Percentiles rank a stretch among this genome's conserved stretches.
Evolutionary conservation across 495 filamentous ascomycete genomes (phyloP).

Genomic region (Tetracladium marchalianum): DNA sequence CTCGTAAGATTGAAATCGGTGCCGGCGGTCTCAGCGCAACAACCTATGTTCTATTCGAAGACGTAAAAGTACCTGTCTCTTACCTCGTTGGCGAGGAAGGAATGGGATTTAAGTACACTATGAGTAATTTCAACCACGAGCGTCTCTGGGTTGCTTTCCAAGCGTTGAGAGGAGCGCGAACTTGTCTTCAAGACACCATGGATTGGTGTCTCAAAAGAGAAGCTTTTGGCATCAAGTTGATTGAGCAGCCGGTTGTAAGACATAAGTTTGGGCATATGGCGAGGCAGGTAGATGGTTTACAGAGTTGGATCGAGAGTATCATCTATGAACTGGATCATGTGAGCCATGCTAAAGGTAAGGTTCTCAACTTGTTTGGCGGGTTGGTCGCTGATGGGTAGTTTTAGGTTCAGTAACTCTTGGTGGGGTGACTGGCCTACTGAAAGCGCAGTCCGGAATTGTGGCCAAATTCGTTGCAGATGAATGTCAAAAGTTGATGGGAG

Average conservation of each 20-base stretch:
- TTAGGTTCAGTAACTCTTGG: constrained; percentile 50
- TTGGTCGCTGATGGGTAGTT: not conserved
- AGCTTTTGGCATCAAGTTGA: constrained; percentile 88
- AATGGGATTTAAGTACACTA: constrained; percentile 81
- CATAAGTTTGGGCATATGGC: constrained; percentile 97
- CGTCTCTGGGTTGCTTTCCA: constrained; percentile 97
- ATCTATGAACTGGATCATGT: constrained; percentile 88
- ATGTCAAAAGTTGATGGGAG: constrained; percentile 12
- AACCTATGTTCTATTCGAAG: constrained; percentile 94
- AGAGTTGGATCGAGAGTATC: constrained; percentile 90
- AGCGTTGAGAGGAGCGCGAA: constrained; percentile 82
- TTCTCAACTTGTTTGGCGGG: constrained; percentile 24
- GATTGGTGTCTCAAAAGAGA: constrained; percentile 91
- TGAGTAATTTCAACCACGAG: constrained; percentile 99
- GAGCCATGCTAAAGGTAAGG: constrained; percentile 90
- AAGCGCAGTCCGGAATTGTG: constrained; percentile 54
- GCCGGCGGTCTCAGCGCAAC: constrained; percentile 90
- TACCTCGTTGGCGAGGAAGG: constrained; percentile 95
- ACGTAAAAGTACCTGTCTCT: constrained; percentile 96
- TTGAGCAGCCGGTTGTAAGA: constrained; percentile 93
- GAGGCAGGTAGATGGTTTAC: constrained; percentile 87
- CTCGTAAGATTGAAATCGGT: constrained; percentile 93
- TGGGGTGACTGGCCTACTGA: constrained; percentile 83
- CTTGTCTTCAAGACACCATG: constrained; percentile 91
- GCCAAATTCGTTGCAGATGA: constrained; percentile 12